Base-by-base conservation (phyloP, 2,329 filamentous ascomycete species). In the Sporothrix mexicana region DNA sequence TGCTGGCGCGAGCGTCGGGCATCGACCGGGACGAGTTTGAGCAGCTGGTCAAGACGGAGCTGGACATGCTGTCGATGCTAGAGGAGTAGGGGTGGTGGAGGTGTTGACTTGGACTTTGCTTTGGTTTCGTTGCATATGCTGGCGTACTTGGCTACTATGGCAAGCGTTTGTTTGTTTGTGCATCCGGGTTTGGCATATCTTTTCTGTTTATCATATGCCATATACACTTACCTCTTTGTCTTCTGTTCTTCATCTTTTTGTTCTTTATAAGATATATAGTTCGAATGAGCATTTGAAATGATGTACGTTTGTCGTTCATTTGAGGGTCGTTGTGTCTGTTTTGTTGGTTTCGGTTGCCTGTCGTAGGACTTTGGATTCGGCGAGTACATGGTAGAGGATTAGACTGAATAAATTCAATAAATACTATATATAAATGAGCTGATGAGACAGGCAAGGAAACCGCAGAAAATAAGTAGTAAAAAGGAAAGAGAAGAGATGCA, bases 11-110 rank as follows among this genome's bases (percentile, higher is more conserved):
- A 57, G 87, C 90, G 1, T 89, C 89, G 25, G 93, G 93, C 0
- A 94, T 96, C 76, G 89, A 92, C 69, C 84, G 90, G 61, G 88
- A 88, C 47, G 93, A 95, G 79, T 96, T 95, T 81, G 90, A 92
- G 80, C 84, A 88, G 69, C 85, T 95, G 74, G 87, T 95, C 13
- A 87, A 86, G 80, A 89, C 87, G 25, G 93, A 95, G 82, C 81
- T 95, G 73, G 91, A 93, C 72, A 85, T 92, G 75, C 80, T 95
- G 76, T 85, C 85, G 30, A 83, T 95, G 83, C 85, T 94, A 79
- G 92, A 94, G 78, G 86, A 89, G n/a, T 79, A 62, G 45, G 20
- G 8, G 47, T 6, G 10, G 7, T 20, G 20, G 62, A 13, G n/a
- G 5, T 12, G 20, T 43, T 15, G 13, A 20, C 45, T 17, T 2